phyloP scores from a whole-genome alignment of 2,329 filamentous ascomycete genomes.

The Paecilomyces variotii region DNA sequence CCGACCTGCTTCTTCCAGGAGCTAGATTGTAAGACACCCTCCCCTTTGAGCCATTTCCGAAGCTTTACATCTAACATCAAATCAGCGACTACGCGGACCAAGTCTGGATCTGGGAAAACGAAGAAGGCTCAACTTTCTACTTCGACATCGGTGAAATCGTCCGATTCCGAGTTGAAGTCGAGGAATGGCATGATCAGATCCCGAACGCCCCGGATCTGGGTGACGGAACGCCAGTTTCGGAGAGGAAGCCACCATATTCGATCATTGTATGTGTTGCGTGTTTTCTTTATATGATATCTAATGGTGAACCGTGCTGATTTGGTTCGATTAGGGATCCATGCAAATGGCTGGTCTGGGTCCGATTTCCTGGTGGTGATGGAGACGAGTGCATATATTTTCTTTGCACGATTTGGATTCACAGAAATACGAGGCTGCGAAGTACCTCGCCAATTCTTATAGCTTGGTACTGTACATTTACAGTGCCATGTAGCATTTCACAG shows the following conservation, averaged over 20 bases:
- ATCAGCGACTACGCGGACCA: slow-evolving; percentile 63
- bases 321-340: slow-evolving; percentile 35
- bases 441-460: not conserved
- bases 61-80: slow-evolving; percentile 4
- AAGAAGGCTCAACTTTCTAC: slow-evolving; percentile 63
- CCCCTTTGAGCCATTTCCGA: slow-evolving; percentile 8
- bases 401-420: not conserved
- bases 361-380: slow-evolving; percentile 37
- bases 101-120: slow-evolving; percentile 76
- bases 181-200: slow-evolving; percentile 86
- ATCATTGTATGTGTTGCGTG: slow-evolving; percentile 29
- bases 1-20: slow-evolving; percentile 64
- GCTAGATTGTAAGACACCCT: slow-evolving; percentile 60
- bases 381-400: not conserved
- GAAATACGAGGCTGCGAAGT: too few relatives aligned
- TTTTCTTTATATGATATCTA: not conserved
- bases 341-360: slow-evolving; percentile 38
- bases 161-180: slow-evolving; percentile 73
- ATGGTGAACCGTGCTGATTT: slow-evolving; percentile 8
- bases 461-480: not conserved
- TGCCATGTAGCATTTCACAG: not conserved
- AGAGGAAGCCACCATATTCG: slow-evolving; percentile 51
- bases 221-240: slow-evolving; percentile 48
- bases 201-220: slow-evolving; percentile 60
- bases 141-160: slow-evolving; percentile 89